Percentiles rank a stretch among this genome's conserved stretches.
Evolutionary conservation across 768 basidiomycete species (phyloP).

Genomic region (Macrolepiota fuliginosa): DNA sequence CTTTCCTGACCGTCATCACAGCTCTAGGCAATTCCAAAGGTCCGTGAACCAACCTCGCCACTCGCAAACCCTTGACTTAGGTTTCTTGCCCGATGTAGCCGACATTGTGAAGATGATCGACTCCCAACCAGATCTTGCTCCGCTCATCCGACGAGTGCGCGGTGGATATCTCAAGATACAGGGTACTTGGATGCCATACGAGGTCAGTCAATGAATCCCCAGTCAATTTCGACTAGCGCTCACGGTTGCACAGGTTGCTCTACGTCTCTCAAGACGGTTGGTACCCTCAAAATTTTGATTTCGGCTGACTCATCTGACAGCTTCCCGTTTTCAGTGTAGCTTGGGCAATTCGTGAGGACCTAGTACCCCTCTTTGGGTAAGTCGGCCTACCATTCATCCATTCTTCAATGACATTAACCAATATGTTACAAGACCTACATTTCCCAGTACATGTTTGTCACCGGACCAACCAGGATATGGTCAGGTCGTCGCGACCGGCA

Average conservation of each 20-base stretch:
- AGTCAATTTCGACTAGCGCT: neutral
- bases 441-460: slow-evolving; percentile 78
- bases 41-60: slow-evolving; percentile 24
- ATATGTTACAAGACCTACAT: slow-evolving; percentile 58
- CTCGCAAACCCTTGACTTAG: neutral
- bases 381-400: slow-evolving; percentile 12
- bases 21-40: slow-evolving; percentile 90
- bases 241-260: slow-evolving; percentile 56
- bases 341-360: slow-evolving; percentile 83
- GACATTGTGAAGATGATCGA: slow-evolving; percentile 94
- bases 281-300: slow-evolving; percentile 22
- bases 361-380: slow-evolving; percentile 87
- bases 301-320: slow-evolving; percentile 12
- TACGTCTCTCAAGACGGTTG: slow-evolving; percentile 76
- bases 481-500: slow-evolving; percentile 65
- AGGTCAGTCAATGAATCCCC: slow-evolving; percentile 41
- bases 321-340: slow-evolving; percentile 57
- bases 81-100: slow-evolving; percentile 38
- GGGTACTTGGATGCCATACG: slow-evolving; percentile 93
- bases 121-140: slow-evolving; percentile 83
- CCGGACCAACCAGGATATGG: slow-evolving; percentile 88
- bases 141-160: slow-evolving; percentile 78
- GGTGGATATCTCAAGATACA: slow-evolving; percentile 91
- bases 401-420: slow-evolving; percentile 6
- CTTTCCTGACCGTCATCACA: slow-evolving; percentile 22